Conservation (phyloP, 2,329 filamentous ascomycete species). For the Penicillium sp. region DNA sequence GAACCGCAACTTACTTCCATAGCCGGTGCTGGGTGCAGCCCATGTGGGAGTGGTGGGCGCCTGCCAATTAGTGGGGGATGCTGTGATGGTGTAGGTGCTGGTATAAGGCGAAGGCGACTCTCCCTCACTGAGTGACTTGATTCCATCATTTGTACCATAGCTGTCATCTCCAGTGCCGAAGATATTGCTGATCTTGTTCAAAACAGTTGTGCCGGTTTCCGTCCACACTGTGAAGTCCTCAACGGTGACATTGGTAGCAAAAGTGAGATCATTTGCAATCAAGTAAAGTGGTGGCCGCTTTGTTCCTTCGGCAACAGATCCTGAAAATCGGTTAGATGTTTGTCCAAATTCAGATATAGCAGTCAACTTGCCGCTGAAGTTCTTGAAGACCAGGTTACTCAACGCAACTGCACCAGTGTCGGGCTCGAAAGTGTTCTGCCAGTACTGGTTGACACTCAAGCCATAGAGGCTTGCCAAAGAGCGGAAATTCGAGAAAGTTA, state of each 20-base stretch:
- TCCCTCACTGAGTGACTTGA: background rate
- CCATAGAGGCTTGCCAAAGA: constrained; percentile 28
- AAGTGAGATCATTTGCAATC: constrained; percentile 34
- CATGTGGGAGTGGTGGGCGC: constrained; percentile 31
- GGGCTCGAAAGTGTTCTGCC: constrained; percentile 26
- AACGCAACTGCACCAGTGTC: constrained; percentile 26
- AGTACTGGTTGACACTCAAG: constrained; percentile 28
- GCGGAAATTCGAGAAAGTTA: constrained; percentile 34
- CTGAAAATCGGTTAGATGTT: constrained; percentile 10
- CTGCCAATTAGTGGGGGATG: constrained; percentile 30
- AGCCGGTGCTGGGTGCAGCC: constrained; percentile 34
- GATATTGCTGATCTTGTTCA: constrained; percentile 39
- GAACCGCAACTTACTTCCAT: constrained; percentile 25
- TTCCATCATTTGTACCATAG: constrained; percentile 18
- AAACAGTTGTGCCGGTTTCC: constrained; percentile 18
- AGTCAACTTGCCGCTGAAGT: constrained; percentile 21
- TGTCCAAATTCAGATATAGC: background rate
- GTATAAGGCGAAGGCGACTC: constrained; percentile 25
- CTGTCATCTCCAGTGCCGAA: constrained; percentile 35
- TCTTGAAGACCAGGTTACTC: constrained; percentile 27
- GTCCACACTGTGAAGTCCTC: constrained; percentile 41
- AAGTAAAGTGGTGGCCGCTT: constrained; percentile 32
- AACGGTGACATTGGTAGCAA: constrained; percentile 33
- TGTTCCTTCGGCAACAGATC: constrained; percentile 33
- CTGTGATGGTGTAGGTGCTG: constrained; percentile 32